Evolutionary conservation across 2,329 filamentous ascomycete genomes (phyloP).

Genomic region (Xylaria sp.): DNA sequence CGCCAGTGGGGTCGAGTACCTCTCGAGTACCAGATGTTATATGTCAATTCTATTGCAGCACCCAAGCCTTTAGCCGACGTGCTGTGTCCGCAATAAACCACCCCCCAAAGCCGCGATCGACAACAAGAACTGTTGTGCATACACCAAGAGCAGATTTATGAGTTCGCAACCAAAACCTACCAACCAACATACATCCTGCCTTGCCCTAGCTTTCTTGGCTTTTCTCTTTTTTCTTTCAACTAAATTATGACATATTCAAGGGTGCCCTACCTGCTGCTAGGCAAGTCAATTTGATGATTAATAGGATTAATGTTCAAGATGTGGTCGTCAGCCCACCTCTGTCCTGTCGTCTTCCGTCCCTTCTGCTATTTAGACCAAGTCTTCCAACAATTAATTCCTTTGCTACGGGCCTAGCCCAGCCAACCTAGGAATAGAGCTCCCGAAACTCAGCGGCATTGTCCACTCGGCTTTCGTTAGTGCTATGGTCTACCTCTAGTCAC

Average conservation of each 20-base stretch:
- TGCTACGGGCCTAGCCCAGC: not conserved
- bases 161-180: slow-evolving; percentile 21
- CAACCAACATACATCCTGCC: slow-evolving; percentile 19
- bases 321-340: slow-evolving; percentile 23
- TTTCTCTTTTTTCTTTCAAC: slow-evolving; percentile 18
- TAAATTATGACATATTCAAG: slow-evolving; percentile 34
- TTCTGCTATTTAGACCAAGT: not conserved
- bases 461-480: slow-evolving; percentile 5
- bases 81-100: slow-evolving; percentile 25
- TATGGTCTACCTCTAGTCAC: slow-evolving; percentile 1
- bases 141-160: slow-evolving; percentile 5
- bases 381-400: slow-evolving; percentile 7
- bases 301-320: slow-evolving; percentile 20
- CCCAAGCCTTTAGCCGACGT: slow-evolving; percentile 35
- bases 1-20: slow-evolving; percentile 5
- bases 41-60: slow-evolving; percentile 9
- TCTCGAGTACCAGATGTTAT: not conserved
- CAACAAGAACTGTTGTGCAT: slow-evolving; percentile 15
- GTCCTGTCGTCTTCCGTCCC: slow-evolving; percentile 1
- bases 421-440: slow-evolving; percentile 13
- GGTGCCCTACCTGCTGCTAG: slow-evolving; percentile 22
- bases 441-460: slow-evolving; percentile 17
- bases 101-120: slow-evolving; percentile 25
- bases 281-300: slow-evolving; percentile 9
- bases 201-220: slow-evolving; percentile 32